Percentiles rank a stretch among this genome's conserved stretches.
Evolutionary conservation across 257 asterid species (phyloP).

Genomic region (Coffea eugenioides): DNA sequence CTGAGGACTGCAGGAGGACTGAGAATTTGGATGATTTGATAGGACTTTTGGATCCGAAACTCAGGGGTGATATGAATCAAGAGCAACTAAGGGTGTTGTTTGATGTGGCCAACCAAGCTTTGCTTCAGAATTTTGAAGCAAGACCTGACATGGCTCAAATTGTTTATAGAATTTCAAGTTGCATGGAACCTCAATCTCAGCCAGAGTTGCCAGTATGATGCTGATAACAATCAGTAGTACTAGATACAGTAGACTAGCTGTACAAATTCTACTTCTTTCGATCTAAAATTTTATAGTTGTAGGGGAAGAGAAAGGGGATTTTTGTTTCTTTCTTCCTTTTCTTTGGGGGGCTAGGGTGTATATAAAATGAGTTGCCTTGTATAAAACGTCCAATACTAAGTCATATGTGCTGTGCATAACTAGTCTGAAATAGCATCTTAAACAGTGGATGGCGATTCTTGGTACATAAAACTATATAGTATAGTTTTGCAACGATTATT

Average conservation of each 20-base stretch:
- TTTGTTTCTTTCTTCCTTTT: too few relatives aligned
- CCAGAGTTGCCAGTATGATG: conserved; percentile 26
- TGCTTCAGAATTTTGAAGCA: conserved; percentile 42
- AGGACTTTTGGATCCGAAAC: conserved; percentile 57
- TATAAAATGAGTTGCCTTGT: not conserved
- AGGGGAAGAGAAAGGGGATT: not conserved
- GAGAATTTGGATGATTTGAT: conserved; percentile 37
- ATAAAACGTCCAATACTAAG: not conserved
- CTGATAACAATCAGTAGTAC: not conserved
- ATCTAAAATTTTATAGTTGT: not conserved
- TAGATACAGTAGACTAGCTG: not conserved
- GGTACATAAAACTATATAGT: not conserved
- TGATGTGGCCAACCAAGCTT: conserved; percentile 56
- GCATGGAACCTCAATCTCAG: conserved; percentile 34
- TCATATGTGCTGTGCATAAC: not conserved
- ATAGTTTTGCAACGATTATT: not conserved
- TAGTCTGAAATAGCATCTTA: not conserved
- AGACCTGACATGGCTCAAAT: conserved; percentile 69
- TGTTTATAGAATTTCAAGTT: conserved; percentile 43
- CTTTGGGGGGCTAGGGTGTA: not conserved
- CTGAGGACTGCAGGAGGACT: conserved; percentile 49
- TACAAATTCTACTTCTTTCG: not conserved
- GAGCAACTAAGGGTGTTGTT: conserved; percentile 50
- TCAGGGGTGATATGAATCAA: conserved; percentile 32
- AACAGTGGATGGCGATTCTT: not conserved